phyloP scores from a whole-genome alignment of 371 early-diverging fungal genomes.

The Saksenaea vasiformis region DNA sequence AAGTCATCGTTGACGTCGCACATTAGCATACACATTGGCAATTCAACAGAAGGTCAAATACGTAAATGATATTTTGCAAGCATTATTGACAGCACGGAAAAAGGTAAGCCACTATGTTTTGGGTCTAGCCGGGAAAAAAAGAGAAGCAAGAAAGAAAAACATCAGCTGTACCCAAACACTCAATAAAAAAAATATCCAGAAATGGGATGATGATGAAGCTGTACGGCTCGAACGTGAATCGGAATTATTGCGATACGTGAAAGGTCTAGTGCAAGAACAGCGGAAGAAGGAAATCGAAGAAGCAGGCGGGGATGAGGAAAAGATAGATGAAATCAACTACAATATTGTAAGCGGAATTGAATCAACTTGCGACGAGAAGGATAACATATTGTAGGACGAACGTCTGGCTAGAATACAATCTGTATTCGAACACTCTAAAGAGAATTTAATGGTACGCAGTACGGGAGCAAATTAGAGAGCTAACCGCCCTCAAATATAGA shows the following conservation, averaged over 20 bases:
- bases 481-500: slow-evolving; percentile 20
- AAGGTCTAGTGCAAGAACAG: slow-evolving; percentile 59
- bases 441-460: slow-evolving; percentile 40
- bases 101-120: too few species aligned
- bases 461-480: not conserved
- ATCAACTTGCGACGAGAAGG: not conserved
- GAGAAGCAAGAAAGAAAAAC: not conserved
- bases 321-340: slow-evolving; percentile 40
- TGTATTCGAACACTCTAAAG: slow-evolving; percentile 54
- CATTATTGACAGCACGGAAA: slow-evolving; percentile 57
- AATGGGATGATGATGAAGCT: slow-evolving; percentile 68
- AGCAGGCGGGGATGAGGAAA: slow-evolving; percentile 28
- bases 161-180: not conserved
- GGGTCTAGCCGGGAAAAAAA: too few species aligned
- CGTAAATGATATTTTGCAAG: slow-evolving; percentile 61
- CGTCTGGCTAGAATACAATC: slow-evolving; percentile 31
- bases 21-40: slow-evolving; percentile 52
- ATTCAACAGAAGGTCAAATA: slow-evolving; percentile 60
- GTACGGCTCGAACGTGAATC: slow-evolving; percentile 61
- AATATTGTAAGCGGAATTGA: slow-evolving; percentile 27
- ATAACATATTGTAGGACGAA: slow-evolving; percentile 34
- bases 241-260: slow-evolving; percentile 65
- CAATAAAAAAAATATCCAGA: slow-evolving; percentile 16
- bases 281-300: slow-evolving; percentile 30
- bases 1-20: not conserved